Percentiles rank a stretch among this genome's conserved stretches.
Conservation (phyloP, 2,329 filamentous ascomycete genomes). For the Chaetomiaceae sp. region DNA sequence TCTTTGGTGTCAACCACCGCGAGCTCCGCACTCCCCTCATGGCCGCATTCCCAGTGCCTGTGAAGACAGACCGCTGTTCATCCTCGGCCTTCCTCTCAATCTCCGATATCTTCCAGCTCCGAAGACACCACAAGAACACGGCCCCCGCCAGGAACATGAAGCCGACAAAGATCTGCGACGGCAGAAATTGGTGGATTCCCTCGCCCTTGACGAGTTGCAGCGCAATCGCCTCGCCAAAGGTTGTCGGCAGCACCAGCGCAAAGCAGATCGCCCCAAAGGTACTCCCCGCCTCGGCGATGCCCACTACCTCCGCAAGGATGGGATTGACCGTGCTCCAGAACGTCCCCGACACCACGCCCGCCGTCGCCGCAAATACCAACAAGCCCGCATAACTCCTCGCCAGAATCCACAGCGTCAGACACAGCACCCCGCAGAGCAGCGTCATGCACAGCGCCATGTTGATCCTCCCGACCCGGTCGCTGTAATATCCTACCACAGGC, state of each 20-base stretch:
- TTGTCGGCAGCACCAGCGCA: conserved; percentile 51
- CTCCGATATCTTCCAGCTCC: conserved; percentile 53
- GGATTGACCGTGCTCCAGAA: conserved; percentile 57
- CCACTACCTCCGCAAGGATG: conserved; percentile 57
- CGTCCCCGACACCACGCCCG: conserved; percentile 55
- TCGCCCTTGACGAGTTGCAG: conserved; percentile 41
- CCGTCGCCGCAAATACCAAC: conserved; percentile 54
- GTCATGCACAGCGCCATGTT: conserved; percentile 57
- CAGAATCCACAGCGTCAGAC: conserved; percentile 58
- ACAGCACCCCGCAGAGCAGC: conserved; percentile 52
- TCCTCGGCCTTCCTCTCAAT: conserved; percentile 11
- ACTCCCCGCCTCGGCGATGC: conserved; percentile 51
- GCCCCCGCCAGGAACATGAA: conserved; percentile 59
- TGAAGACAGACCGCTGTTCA: conserved; percentile 2
- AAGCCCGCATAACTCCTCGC: conserved; percentile 54
- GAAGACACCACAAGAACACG: conserved; percentile 47
- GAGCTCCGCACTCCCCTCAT: background rate
- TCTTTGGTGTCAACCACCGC: conserved; percentile 5
- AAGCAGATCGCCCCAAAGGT: conserved; percentile 58
- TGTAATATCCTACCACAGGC: conserved; percentile 59
- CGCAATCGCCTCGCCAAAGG: conserved; percentile 47
- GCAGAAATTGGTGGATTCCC: conserved; percentile 48
- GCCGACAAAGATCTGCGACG: conserved; percentile 56
- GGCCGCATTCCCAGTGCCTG: background rate
- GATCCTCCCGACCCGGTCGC: conserved; percentile 56